These are phyloP conservation scores for Oenanthe javanica DNA, from an alignment of 140 eudicot species.

Conservation along the genomic window DNA sequence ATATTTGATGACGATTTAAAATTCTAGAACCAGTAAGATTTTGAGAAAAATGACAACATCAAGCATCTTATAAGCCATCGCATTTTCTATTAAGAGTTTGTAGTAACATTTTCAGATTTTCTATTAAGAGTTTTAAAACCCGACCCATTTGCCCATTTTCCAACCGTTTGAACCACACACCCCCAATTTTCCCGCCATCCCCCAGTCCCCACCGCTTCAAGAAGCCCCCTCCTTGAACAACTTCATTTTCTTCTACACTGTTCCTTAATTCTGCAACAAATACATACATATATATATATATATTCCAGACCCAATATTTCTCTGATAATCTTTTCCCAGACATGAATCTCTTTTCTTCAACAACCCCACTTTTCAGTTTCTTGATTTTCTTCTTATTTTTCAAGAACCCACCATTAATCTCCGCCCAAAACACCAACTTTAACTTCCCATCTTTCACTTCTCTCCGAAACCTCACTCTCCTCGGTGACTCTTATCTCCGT, in stretches of 20 bases:
- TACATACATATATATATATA: neutral
- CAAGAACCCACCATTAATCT: slow-evolving; percentile 8
- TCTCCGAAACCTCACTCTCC: slow-evolving; percentile 40
- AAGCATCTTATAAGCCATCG: too few species aligned
- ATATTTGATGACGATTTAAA: too few species aligned
- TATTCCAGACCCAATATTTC: neutral
- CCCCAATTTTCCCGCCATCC: slow-evolving; percentile 11
- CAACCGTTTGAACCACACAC: neutral
- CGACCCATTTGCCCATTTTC: slow-evolving; percentile 4
- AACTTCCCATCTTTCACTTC: slow-evolving; percentile 42
- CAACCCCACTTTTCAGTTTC: slow-evolving; percentile 40
- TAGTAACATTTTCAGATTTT: too few species aligned
- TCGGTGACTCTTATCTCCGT: slow-evolving; percentile 45
- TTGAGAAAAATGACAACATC: too few species aligned
- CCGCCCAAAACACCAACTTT: slow-evolving; percentile 23
- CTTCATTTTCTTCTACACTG: neutral
- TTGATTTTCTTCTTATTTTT: slow-evolving; percentile 18
- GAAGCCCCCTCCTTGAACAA: neutral
- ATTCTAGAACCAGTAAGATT: too few species aligned
- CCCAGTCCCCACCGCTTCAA: neutral
- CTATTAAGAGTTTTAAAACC: neutral
- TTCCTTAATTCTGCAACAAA: neutral
- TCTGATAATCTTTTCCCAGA: neutral
- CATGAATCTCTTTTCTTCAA: slow-evolving; percentile 35
- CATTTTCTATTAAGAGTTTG: too few species aligned